Evolutionary conservation across 345 rosid genomes (phyloP), one percentile per base, ranked within the genome.

Genomic region (Microthlaspi erraticum): DNA sequence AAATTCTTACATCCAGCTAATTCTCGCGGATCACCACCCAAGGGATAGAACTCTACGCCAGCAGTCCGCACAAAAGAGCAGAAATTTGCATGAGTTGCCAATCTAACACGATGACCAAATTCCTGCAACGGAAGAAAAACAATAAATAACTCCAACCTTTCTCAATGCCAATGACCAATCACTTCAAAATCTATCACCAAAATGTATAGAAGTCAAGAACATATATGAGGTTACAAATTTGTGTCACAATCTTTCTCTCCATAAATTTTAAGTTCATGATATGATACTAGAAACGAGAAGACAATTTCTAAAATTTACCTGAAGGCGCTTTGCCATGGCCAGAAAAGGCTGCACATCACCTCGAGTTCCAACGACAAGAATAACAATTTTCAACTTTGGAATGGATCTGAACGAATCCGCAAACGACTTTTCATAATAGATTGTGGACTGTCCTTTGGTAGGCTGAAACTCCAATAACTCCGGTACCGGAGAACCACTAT

Each of bases 291-390:
- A 42, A 55, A 56, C 36, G 33, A 37, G 16, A 31, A 52, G 31
- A 16, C 39, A 16, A 7, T 37, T 37, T 31, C 20, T 5, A 8
- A 74, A 77, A 80, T 56, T 78, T 2, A 79, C 99, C 96, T 94
- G 99, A 71, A 94, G 97, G 77, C 95, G 85, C 77, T 87, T 91
- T 66, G 99, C 97, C 72, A 94, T 88, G 64, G 99, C 99, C 51
- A 94, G 66, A 80, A 94, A 94, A 46, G 97, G 87, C 64, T 91
- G 99, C 33, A 94, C 99, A 84, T 94, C 97, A 84, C 99, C 99
- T 77, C 98, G 89, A 23, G 99, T 94, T 76, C 99, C 99, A 60
- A 94, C 99, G 66, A 94, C 91, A 77, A 94, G 98, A 42, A 94
- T 83, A 60, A 75, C 85, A 69, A 94, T 88, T 65, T 84, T 86